Evolutionary conservation across 177 flowering plant genomes (phyloP).

Genomic region (Vitis hybrid): DNA sequence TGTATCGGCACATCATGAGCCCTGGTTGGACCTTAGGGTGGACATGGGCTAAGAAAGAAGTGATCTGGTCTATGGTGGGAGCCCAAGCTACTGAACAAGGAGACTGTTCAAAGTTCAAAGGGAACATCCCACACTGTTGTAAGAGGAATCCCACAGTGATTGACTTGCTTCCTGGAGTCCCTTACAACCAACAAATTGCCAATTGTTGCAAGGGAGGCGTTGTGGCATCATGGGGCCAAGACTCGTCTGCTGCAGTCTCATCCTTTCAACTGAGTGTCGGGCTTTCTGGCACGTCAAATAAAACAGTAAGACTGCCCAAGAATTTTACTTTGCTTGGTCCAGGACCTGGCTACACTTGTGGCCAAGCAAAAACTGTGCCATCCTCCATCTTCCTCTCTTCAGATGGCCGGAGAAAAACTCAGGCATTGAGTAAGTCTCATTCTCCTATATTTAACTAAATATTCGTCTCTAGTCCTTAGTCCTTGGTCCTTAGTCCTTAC

Average conservation of each 20-base stretch:
- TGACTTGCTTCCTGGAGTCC: slow-evolving; percentile 69
- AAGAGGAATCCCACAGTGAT: slow-evolving; percentile 55
- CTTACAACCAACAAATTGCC: slow-evolving; percentile 63
- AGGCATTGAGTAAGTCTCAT: no score
- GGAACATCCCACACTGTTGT: slow-evolving; percentile 68
- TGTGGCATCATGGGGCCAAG: slow-evolving; percentile 63
- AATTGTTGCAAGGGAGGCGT: slow-evolving; percentile 81
- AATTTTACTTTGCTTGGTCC: slow-evolving; percentile 69
- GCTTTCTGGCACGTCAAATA: slow-evolving; percentile 59
- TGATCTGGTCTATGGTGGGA: slow-evolving; percentile 80
- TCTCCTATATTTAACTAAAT: no score
- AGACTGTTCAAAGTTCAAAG: slow-evolving; percentile 83
- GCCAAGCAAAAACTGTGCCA: slow-evolving; percentile 17
- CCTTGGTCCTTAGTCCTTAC: no score
- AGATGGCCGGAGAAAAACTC: no score
- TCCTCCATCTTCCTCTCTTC: no score
- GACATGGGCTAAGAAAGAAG: slow-evolving; percentile 80
- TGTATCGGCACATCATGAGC: slow-evolving; percentile 56
- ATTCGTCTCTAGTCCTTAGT: no score
- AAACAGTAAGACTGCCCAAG: slow-evolving; percentile 65
- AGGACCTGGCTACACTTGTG: slow-evolving; percentile 72
- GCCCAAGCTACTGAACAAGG: slow-evolving; percentile 80
- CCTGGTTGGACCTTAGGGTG: slow-evolving; percentile 81
- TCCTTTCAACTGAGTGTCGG: slow-evolving; percentile 74
- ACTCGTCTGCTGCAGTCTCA: slow-evolving; percentile 48